Conservation (phyloP, 257 asterid species). For the Nicotiana tomentosiformis region DNA sequence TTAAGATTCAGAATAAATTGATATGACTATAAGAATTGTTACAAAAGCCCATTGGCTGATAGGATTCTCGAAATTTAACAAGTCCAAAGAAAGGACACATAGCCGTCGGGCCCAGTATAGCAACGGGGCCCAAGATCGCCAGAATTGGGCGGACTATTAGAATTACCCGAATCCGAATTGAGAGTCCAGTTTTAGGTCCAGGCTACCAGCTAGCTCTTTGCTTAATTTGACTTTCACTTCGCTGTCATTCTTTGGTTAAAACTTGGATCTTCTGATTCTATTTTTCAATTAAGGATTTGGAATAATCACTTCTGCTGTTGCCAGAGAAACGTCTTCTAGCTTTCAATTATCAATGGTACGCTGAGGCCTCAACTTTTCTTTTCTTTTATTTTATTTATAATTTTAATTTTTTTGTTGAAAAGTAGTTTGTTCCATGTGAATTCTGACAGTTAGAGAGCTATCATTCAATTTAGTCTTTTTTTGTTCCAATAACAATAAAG, state of each 20-base stretch:
- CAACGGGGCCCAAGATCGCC: background rate
- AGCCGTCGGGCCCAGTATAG: background rate
- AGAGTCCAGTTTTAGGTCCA: background rate
- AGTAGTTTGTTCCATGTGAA: too few species aligned
- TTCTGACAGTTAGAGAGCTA: too few species aligned
- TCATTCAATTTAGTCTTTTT: too few species aligned
- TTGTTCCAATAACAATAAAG: too few species aligned
- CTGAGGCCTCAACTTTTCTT: background rate
- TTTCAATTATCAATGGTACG: background rate
- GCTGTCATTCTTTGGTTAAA: background rate
- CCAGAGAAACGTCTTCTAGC: background rate
- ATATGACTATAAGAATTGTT: background rate
- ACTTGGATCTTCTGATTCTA: background rate
- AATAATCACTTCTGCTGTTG: background rate
- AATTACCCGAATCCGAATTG: background rate
- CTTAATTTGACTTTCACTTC: background rate
- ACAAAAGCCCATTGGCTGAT: background rate
- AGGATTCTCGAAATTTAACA: background rate
- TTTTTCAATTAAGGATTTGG: constrained; percentile 5
- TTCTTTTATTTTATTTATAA: too few species aligned
- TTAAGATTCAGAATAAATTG: too few species aligned
- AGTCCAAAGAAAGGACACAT: background rate
- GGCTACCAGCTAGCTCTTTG: too few species aligned
- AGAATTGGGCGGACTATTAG: background rate
- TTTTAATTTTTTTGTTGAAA: too few species aligned